Evolutionary conservation across 2,329 filamentous ascomycete species (phyloP).

Genomic region (Ploettnerulaceae sp.): DNA sequence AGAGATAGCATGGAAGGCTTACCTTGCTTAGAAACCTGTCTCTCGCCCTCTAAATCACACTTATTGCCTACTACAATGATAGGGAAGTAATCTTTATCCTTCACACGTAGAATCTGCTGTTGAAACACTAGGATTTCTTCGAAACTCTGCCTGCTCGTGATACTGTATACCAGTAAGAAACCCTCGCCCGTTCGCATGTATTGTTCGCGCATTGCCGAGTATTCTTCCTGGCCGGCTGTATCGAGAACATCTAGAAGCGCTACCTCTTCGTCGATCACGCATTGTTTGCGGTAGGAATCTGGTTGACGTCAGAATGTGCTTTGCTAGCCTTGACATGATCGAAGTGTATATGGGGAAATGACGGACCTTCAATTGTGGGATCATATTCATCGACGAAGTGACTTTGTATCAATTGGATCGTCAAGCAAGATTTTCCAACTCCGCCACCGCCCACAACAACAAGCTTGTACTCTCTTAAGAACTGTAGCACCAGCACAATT

Average conservation of each 20-base stretch:
- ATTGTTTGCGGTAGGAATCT: conserved; percentile 99
- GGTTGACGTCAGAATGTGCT: conserved; percentile 12
- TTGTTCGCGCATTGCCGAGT: conserved; percentile 98
- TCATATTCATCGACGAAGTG: conserved; percentile 99
- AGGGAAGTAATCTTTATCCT: conserved; percentile 99
- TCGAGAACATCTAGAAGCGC: conserved; percentile 96
- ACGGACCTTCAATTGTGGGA: conserved; percentile 93
- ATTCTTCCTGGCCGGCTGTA: conserved; percentile 97
- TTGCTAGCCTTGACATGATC: background rate
- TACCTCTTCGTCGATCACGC: conserved; percentile 96
- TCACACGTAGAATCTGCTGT: conserved; percentile 96
- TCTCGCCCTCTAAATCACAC: conserved; percentile 92
- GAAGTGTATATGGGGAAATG: conserved; percentile 7
- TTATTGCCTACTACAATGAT: conserved; percentile 99
- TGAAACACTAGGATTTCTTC: conserved; percentile 99
- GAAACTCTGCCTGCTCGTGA: conserved; percentile 94
- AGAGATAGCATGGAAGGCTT: conserved; percentile 35
- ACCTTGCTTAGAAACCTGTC: conserved; percentile 91
- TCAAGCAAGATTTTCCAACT: conserved; percentile 98
- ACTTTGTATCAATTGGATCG: conserved; percentile 78
- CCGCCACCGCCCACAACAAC: conserved; percentile 97
- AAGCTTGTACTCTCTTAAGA: conserved; percentile 88
- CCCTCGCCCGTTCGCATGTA: conserved; percentile 99
- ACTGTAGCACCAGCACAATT: conserved; percentile 45
- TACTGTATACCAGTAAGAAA: conserved; percentile 92